Conservation (phyloP, 306 rosid genomes). For the Ammopiptanthus mongolicus region DNA sequence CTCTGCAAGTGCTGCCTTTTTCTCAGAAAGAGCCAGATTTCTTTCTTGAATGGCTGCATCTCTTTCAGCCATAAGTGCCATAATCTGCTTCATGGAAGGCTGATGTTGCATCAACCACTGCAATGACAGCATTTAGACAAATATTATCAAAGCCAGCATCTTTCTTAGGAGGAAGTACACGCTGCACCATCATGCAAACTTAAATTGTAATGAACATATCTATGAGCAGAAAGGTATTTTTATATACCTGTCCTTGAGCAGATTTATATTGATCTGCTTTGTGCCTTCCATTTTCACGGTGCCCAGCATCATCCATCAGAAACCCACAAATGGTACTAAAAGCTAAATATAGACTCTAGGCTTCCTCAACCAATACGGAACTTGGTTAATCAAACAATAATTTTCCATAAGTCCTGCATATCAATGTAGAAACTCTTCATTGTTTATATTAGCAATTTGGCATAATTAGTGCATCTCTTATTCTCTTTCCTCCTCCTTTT, state of each 20-base stretch:
- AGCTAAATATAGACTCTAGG: constrained; percentile 18
- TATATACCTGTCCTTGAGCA: constrained; percentile 85
- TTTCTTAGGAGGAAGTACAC: not conserved
- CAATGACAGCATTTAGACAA: constrained; percentile 3
- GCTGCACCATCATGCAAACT: not conserved
- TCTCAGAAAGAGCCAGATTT: constrained; percentile 87
- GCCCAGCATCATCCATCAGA: constrained; percentile 87
- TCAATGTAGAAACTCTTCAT: constrained; percentile 17
- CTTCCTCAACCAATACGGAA: constrained; percentile 17
- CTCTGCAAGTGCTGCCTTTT: constrained; percentile 84
- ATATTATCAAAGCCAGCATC: not conserved
- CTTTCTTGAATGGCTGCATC: constrained; percentile 93
- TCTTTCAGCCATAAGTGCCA: constrained; percentile 88
- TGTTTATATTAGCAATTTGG: not conserved
- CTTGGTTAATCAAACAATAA: constrained; percentile 21
- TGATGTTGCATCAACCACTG: constrained; percentile 99
- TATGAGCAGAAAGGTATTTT: not conserved
- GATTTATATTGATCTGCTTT: constrained; percentile 83
- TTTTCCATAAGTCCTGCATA: constrained; percentile 26
- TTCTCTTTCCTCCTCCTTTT: not conserved
- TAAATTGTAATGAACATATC: not conserved
- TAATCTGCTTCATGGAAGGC: constrained; percentile 95
- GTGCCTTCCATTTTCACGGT: constrained; percentile 90
- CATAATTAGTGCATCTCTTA: not conserved
- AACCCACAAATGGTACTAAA: constrained; percentile 26